Percentiles rank a stretch among this genome's conserved stretches.
Conservation (phyloP, 345 rosid species). For the Salix suchowensis region DNA sequence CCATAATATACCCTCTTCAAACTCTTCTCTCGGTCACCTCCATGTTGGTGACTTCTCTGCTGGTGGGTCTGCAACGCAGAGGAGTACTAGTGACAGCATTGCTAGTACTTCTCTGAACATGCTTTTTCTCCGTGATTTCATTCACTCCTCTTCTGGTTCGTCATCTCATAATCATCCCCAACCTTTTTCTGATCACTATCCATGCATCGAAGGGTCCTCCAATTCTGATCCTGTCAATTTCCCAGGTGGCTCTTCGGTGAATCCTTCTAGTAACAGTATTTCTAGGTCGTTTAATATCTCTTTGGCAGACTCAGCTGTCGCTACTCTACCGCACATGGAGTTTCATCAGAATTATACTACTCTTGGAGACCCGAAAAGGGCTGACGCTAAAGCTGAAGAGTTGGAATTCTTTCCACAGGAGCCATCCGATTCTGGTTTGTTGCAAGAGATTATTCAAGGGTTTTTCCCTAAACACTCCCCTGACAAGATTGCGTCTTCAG, state of each 20-base stretch:
- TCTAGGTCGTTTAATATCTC: neutral
- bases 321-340: slow-evolving; percentile 4
- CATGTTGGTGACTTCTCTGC: slow-evolving; percentile 3
- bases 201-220: slow-evolving; percentile 11
- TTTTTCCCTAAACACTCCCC: slow-evolving; percentile 47
- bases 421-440: slow-evolving; percentile 61
- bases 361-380: neutral
- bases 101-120: slow-evolving; percentile 24
- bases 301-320: slow-evolving; percentile 6
- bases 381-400: neutral
- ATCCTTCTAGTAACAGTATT: neutral
- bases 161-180: slow-evolving; percentile 9
- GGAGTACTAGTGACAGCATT: neutral
- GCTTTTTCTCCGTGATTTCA: slow-evolving; percentile 52
- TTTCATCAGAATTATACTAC: neutral
- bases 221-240: neutral
- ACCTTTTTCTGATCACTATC: slow-evolving; percentile 11
- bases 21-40: slow-evolving; percentile 9
- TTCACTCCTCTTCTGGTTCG: slow-evolving; percentile 27
- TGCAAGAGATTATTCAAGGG: slow-evolving; percentile 76
- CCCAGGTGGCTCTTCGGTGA: neutral
- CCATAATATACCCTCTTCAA: slow-evolving; percentile 9
- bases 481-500: slow-evolving; percentile 8
- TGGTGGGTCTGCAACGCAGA: slow-evolving; percentile 12
- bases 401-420: slow-evolving; percentile 49